A percentile compares a stretch with the other conserved stretches of the same genome.
Conservation (phyloP, 768 basidiomycete species). For the Mycena haematopus region DNA sequence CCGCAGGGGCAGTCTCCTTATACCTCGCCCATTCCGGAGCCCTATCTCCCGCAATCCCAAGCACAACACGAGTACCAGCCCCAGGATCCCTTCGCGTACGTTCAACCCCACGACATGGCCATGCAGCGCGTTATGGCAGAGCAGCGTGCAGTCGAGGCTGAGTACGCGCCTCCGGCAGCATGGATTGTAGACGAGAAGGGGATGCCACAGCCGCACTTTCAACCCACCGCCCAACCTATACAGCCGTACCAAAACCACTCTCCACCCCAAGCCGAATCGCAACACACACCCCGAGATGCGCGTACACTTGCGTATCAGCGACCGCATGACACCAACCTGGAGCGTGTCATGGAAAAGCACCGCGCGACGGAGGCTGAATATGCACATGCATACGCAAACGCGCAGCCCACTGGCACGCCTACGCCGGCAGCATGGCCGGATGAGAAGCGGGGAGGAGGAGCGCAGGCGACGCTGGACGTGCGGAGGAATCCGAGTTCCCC, state of each 20-base stretch:
- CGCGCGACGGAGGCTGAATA: not conserved
- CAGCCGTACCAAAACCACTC: not conserved
- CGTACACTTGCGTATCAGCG: not conserved
- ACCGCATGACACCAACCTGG: not conserved
- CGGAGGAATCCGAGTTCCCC: too few species aligned
- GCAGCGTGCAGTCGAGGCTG: constrained; percentile 25
- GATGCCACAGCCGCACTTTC: not conserved
- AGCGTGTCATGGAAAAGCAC: not conserved
- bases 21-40: not conserved
- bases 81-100: not conserved
- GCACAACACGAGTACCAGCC: not conserved
- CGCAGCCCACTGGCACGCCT: not conserved
- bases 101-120: not conserved
- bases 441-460: not conserved
- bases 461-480: not conserved
- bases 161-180: constrained; percentile 15
- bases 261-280: not conserved
- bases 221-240: not conserved
- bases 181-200: constrained; percentile 8
- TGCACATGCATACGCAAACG: not conserved
- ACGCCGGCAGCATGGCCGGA: not conserved
- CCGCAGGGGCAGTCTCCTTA: not conserved
- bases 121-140: constrained; percentile 17
- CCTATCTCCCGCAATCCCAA: not conserved
- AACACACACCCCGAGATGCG: not conserved